phyloP scores from a whole-genome alignment of 177 flowering plant genomes.

The Vitis hybrid region DNA sequence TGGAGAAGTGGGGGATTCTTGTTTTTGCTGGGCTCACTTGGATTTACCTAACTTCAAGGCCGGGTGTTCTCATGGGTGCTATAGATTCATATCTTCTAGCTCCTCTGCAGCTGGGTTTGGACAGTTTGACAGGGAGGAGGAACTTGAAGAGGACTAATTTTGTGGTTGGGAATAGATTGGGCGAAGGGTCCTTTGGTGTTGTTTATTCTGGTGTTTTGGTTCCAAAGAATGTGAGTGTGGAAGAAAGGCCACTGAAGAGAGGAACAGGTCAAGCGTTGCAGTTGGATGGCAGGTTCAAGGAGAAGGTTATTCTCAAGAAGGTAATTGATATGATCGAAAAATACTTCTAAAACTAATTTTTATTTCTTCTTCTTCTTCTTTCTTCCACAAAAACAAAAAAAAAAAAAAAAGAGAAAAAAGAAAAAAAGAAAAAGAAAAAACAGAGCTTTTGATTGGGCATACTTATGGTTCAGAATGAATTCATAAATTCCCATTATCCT shows the following conservation, averaged over 20 bases:
- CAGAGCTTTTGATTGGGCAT: no score
- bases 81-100: slow-evolving; percentile 88
- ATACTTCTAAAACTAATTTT: no score
- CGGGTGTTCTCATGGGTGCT: slow-evolving; percentile 90
- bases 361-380: no score
- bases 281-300: slow-evolving; percentile 59
- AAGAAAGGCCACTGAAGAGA: slow-evolving; percentile 39
- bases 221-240: slow-evolving; percentile 60
- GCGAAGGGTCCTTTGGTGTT: slow-evolving; percentile 94
- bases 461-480: no score
- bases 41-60: slow-evolving; percentile 92
- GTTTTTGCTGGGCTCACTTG: slow-evolving; percentile 65
- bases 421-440: no score
- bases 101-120: slow-evolving; percentile 76
- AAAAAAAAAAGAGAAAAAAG: fast-evolving
- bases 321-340: slow-evolving; percentile 31
- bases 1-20: slow-evolving; percentile 60
- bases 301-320: slow-evolving; percentile 88
- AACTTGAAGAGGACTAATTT: slow-evolving; percentile 74
- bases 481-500: no score
- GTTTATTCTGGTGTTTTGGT: slow-evolving; percentile 84
- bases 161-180: slow-evolving; percentile 62
- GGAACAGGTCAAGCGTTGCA: slow-evolving; percentile 38
- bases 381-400: no score
- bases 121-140: slow-evolving; percentile 62